Conservation (phyloP, 1,139 yeast genomes). For the Yamadazyma spencermartinsiae region DNA sequence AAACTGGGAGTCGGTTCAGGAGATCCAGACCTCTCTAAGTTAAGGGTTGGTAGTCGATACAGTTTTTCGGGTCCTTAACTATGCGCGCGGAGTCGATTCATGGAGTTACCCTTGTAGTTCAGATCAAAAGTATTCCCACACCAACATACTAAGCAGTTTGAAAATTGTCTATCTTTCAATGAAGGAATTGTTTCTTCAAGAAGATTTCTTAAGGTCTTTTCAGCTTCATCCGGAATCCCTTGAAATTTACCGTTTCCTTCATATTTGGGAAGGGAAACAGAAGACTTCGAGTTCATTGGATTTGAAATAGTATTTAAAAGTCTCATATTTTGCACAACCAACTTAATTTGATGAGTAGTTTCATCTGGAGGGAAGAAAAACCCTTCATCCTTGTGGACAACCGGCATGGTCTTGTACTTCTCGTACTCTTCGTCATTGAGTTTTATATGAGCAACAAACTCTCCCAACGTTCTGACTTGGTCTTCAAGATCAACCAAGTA, state of each 20-base stretch:
- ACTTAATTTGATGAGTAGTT: neutral
- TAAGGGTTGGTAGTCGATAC: no score
- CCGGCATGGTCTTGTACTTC: constrained; percentile 31
- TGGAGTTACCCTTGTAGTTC: no score
- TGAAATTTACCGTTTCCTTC: neutral
- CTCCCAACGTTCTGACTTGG: constrained; percentile 25
- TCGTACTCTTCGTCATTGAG: constrained; percentile 27
- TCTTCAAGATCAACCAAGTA: constrained; percentile 27
- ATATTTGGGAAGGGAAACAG: neutral
- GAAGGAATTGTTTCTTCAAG: constrained; percentile 7
- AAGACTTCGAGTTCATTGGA: neutral
- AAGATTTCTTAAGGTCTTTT: constrained; percentile 14
- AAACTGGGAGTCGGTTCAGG: no score
- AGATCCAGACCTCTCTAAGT: no score
- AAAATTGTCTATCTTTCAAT: constrained; percentile 12
- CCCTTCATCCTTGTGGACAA: constrained; percentile 31
- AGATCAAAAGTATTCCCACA: constrained; percentile 16
- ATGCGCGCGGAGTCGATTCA: no score
- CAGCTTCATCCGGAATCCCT: constrained; percentile 5
- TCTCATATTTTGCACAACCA: neutral
- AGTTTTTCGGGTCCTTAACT: no score
- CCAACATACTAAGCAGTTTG: constrained; percentile 16
- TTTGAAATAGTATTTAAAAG: neutral
- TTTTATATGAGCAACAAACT: constrained; percentile 39
- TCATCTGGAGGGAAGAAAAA: constrained; percentile 29